These are phyloP conservation scores for Panellus pusillus DNA, from an alignment of 768 basidiomycete species.

Conservation along the genomic window DNA sequence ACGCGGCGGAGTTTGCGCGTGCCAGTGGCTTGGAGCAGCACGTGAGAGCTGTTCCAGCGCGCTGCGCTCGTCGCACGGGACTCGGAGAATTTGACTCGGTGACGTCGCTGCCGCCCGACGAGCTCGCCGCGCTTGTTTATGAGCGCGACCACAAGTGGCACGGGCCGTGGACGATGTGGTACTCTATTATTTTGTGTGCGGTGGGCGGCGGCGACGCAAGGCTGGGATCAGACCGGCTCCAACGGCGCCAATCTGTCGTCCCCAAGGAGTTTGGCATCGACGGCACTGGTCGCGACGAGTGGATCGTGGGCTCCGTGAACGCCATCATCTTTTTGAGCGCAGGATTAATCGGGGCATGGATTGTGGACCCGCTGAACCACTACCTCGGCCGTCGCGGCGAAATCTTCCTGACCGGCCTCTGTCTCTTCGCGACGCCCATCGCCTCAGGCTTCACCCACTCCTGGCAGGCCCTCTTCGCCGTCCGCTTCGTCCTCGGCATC, in stretches of 20 bases:
- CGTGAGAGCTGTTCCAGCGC: conserved; percentile 14
- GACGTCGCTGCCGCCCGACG: conserved; percentile 25
- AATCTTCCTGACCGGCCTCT: conserved; percentile 58
- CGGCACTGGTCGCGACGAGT: conserved; percentile 44
- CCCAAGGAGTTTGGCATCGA: conserved; percentile 32
- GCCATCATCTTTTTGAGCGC: conserved; percentile 47
- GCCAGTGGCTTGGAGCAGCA: conserved; percentile 9
- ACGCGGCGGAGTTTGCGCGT: conserved; percentile 4
- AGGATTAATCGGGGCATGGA: conserved; percentile 41
- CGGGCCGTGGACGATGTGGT: conserved; percentile 23
- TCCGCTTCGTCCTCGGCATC: conserved; percentile 56
- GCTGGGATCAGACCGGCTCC: conserved; percentile 66
- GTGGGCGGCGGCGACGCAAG: conserved; percentile 54
- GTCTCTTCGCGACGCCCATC: conserved; percentile 52
- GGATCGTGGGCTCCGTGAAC: conserved; percentile 79
- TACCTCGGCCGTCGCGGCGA: conserved; percentile 62
- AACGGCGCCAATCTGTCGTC: conserved; percentile 65
- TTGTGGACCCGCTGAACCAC: conserved; percentile 51
- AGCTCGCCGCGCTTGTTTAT: conserved; percentile 16
- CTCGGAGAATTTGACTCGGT: conserved; percentile 31
- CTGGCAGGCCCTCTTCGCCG: conserved; percentile 37
- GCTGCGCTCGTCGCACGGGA: conserved; percentile 55
- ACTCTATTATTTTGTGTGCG: conserved; percentile 51
- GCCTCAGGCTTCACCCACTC: conserved; percentile 50
- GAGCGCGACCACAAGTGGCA: conserved; percentile 23